phyloP scores from a whole-genome alignment of 2,329 filamentous ascomycete species.

The Claviceps pazoutovae region DNA sequence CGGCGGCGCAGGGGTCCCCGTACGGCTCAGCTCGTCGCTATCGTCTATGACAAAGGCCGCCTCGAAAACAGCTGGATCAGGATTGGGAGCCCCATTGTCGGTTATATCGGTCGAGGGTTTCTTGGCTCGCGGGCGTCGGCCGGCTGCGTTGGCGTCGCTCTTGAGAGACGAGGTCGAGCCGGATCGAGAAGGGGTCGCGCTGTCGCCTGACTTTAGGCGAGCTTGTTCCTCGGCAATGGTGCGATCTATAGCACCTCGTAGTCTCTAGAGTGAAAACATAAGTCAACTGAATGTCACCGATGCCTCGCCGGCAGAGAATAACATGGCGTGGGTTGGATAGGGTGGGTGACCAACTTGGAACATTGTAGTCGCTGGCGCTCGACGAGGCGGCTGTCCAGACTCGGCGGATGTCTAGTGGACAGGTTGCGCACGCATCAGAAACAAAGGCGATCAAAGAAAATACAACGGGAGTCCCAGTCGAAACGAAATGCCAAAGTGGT shows the following conservation, averaged over 20 bases:
- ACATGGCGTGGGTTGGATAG: not conserved
- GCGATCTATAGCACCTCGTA: constrained; percentile 74
- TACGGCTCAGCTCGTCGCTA: constrained; percentile 52
- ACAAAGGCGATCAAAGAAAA: not conserved
- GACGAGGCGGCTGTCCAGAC: not conserved
- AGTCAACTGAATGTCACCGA: not conserved
- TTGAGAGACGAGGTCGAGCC: constrained; percentile 24
- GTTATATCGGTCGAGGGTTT: constrained; percentile 22
- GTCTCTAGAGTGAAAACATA: constrained; percentile 30
- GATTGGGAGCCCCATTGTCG: constrained; percentile 34
- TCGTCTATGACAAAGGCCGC: constrained; percentile 78
- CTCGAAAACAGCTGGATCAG: constrained; percentile 81
- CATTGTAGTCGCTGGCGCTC: constrained; percentile 11
- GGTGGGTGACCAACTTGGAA: constrained; percentile 16
- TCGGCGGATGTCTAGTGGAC: constrained; percentile 1
- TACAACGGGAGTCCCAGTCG: no score
- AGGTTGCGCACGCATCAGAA: constrained; percentile 2
- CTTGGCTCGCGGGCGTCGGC: constrained; percentile 23
- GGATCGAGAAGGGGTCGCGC: constrained; percentile 26
- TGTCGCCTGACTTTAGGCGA: constrained; percentile 47
- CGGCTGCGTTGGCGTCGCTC: constrained; percentile 20
- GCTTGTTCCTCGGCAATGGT: constrained; percentile 87
- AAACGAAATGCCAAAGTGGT: no score
- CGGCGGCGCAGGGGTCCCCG: constrained; percentile 40
- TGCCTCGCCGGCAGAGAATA: not conserved